These are phyloP conservation scores for Calycina herbarum DNA, from an alignment of 2,329 filamentous ascomycete genomes.

Conservation along the genomic window DNA sequence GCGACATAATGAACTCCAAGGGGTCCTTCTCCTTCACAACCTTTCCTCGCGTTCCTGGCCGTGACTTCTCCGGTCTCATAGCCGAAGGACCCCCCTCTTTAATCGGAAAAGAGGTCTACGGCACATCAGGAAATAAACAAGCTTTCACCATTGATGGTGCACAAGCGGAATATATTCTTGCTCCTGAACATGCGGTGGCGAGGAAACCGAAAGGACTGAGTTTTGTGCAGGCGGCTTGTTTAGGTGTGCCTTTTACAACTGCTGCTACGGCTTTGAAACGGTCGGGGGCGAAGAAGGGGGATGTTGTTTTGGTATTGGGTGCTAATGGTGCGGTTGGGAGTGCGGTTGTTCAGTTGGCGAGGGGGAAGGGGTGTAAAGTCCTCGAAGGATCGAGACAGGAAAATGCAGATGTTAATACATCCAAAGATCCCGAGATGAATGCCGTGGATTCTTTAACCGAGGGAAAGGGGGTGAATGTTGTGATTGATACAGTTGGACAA, in stretches of 20 bases:
- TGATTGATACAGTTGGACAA: slow-evolving; percentile 32
- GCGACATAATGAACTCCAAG: slow-evolving; percentile 29
- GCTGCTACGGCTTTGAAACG: slow-evolving; percentile 23
- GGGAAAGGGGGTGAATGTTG: slow-evolving; percentile 28
- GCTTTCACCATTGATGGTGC: slow-evolving; percentile 30
- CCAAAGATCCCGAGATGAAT: slow-evolving; percentile 24
- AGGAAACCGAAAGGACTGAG: slow-evolving; percentile 25
- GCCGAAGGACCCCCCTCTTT: slow-evolving; percentile 18
- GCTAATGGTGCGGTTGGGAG: slow-evolving; percentile 31
- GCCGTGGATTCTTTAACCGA: slow-evolving; percentile 24
- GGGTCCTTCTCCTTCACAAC: slow-evolving; percentile 28
- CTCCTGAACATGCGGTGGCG: slow-evolving; percentile 25
- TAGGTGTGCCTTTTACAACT: slow-evolving; percentile 33
- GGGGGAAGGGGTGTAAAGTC: slow-evolving; percentile 23
- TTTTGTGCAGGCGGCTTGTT: slow-evolving; percentile 27
- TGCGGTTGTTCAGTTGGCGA: slow-evolving; percentile 30
- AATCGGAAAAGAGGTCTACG: slow-evolving; percentile 28
- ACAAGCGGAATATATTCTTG: slow-evolving; percentile 30
- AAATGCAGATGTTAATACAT: slow-evolving; percentile 29
- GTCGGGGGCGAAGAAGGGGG: slow-evolving; percentile 18
- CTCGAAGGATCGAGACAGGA: slow-evolving; percentile 24
- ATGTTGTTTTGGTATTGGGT: slow-evolving; percentile 29
- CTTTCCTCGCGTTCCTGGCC: slow-evolving; percentile 31
- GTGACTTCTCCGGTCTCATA: slow-evolving; percentile 30
- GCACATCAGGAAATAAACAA: slow-evolving; percentile 28